Evolutionary conservation across 225 moss, liverwort and hornwort genomes (phyloP), one percentile per base, ranked within the genome.

Genomic region (Anthoceros angustus): DNA sequence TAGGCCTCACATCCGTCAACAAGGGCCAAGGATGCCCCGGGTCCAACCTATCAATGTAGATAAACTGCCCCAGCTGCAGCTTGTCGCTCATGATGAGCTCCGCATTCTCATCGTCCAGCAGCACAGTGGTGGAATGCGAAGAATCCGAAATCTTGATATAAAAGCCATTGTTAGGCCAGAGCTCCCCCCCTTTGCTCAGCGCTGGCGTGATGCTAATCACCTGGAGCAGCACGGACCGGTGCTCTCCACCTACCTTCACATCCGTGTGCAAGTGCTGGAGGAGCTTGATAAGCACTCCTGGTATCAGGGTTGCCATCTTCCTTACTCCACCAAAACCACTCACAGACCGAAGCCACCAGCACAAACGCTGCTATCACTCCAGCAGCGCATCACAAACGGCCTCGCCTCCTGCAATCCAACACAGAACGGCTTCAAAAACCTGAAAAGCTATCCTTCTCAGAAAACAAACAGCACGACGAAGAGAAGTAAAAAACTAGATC

Each of bases 221-320:
- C 65, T 81, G 81, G 14, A 81, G 66, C 68, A 78, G 48, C 0
- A 78, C 77, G 21, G 75, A 81, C 15, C 81, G 75, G 71, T 81
- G 75, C 48, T 81, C 81, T 48, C 81, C 81, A 2, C 75, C 81
- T 8, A 81, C 81, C 71, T 66, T 81, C 0, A 81, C 75, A 21
- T 81, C 78, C 3, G 81, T 78, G 81, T 81, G 75, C 77, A 81
- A 73, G 65, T 81, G 72, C 41, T 81, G 78, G 73, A 81, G 74
- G 0, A 81, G 77, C 39, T 81, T 81, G 69, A 81, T 26, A 2
- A 81, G 78, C 16, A 81, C 81, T 2, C 81, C 81, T 21, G 81
- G 81, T 41, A 78, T 75, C 65, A 81, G 72, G 16, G 81, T 68
- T 25, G 81, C 78, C 81, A 81, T 81, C 16, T 23, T 55, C 23